Conservation (phyloP, 2,329 filamentous ascomycete species). For the Aureobasidium namibiae region DNA sequence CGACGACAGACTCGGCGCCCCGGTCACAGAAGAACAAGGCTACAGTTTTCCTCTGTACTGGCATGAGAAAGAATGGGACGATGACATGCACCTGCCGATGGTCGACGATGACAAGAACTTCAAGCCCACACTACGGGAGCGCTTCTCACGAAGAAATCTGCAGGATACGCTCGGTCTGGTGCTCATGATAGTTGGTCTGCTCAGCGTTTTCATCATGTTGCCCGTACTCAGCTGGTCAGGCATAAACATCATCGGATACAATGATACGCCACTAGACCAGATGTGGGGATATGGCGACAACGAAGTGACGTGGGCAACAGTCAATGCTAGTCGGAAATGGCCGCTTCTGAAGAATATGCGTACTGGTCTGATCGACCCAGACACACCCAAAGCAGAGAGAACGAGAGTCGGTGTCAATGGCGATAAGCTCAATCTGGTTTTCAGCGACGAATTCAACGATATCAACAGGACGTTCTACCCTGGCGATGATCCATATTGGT, state of each 20-base stretch:
- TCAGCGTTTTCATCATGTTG: conserved; percentile 43
- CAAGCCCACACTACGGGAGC: conserved; percentile 37
- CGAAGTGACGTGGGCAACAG: conserved; percentile 33
- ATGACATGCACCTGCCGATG: conserved; percentile 46
- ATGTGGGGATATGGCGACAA: conserved; percentile 25
- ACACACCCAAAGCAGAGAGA: conserved; percentile 40
- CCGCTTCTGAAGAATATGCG: conserved; percentile 42
- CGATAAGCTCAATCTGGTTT: conserved; percentile 41
- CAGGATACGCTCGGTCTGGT: conserved; percentile 35
- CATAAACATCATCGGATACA: conserved; percentile 29
- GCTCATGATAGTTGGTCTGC: conserved; percentile 39
- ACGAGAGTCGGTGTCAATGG: conserved; percentile 39
- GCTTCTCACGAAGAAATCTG: conserved; percentile 37
- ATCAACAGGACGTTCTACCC: conserved; percentile 47
- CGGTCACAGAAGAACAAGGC: conserved; percentile 34
- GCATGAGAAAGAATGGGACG: conserved; percentile 45
- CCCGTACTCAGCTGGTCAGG: conserved; percentile 42
- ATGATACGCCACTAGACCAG: conserved; percentile 33
- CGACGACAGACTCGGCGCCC: conserved; percentile 40
- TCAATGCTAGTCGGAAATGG: conserved; percentile 38
- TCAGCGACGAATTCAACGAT: conserved; percentile 50
- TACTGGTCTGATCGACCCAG: conserved; percentile 42
- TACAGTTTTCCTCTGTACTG: conserved; percentile 38
- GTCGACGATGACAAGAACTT: conserved; percentile 40
- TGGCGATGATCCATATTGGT: conserved; percentile 51